Percentiles rank a stretch among this genome's conserved stretches.
Evolutionary conservation across 257 asterid genomes (phyloP).

Genomic region (Solanum pinnatisectum): DNA sequence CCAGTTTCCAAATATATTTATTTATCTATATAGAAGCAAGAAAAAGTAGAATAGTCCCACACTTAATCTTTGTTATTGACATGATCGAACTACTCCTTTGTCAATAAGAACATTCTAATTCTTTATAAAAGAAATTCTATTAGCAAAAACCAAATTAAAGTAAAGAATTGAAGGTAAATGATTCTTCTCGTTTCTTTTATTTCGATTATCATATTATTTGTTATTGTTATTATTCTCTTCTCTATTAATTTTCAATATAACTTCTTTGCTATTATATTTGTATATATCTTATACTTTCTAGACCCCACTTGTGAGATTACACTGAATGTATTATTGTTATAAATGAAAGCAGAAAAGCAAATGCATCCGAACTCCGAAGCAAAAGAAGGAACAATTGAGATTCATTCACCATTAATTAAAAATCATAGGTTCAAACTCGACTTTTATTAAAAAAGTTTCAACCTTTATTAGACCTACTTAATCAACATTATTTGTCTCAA

Average conservation of each 20-base stretch:
- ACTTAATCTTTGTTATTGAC: background rate
- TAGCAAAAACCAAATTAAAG: background rate
- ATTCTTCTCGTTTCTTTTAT: background rate
- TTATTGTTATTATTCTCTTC: background rate
- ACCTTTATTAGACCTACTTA: background rate
- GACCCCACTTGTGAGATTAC: accelerated
- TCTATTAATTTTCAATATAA: background rate
- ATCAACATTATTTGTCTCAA: background rate
- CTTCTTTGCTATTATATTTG: background rate
- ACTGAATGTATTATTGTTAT: background rate
- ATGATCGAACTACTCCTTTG: background rate
- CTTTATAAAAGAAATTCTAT: background rate
- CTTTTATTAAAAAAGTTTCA: background rate
- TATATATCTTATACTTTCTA: background rate
- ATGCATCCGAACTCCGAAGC: background rate
- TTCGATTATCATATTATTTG: background rate
- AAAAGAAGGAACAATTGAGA: background rate
- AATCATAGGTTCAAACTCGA: background rate
- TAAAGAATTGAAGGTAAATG: background rate
- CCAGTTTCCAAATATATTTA: background rate
- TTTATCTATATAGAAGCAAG: background rate
- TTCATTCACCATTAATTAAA: background rate
- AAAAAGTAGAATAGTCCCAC: background rate
- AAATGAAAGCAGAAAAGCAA: background rate
- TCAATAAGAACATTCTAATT: background rate